Conservation (phyloP, 305 asterid genomes). For the Rubia balearica region DNA sequence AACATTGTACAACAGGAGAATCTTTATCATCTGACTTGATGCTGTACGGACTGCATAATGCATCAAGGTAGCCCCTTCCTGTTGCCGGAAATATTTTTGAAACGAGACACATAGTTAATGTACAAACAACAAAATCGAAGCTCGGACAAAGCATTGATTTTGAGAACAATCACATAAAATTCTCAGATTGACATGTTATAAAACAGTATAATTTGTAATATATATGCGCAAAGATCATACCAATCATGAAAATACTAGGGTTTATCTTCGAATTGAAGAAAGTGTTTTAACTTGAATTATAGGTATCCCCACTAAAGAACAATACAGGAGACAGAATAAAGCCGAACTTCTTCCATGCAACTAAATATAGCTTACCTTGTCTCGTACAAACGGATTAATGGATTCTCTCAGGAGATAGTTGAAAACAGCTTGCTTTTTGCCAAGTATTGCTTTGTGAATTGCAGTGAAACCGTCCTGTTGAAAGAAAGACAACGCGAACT, state of each 20-base stretch:
- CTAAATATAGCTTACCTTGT: conserved; percentile 43
- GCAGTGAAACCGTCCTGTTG: conserved; percentile 75
- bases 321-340: not conserved
- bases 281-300: not conserved
- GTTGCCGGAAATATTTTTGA: conserved; percentile 21
- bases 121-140: not conserved
- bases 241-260: not conserved
- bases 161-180: not conserved
- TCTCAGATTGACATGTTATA: not conserved
- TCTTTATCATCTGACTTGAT: conserved; percentile 81
- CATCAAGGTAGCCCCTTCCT: conserved; percentile 89
- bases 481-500: conserved; percentile 14
- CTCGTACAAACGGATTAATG: conserved; percentile 73
- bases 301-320: not conserved
- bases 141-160: not conserved
- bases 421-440: conserved; percentile 83
- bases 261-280: not conserved
- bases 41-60: conserved; percentile 82
- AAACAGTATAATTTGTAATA: not conserved
- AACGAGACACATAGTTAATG: not conserved
- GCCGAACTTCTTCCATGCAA: not conserved
- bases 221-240: not conserved
- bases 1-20: conserved; percentile 70
- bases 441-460: conserved; percentile 81
- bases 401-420: conserved; percentile 87